Percentiles rank a stretch among this genome's conserved stretches.
phyloP scores from a whole-genome alignment of 2,329 filamentous ascomycete species.

The Hortaea sp. region DNA sequence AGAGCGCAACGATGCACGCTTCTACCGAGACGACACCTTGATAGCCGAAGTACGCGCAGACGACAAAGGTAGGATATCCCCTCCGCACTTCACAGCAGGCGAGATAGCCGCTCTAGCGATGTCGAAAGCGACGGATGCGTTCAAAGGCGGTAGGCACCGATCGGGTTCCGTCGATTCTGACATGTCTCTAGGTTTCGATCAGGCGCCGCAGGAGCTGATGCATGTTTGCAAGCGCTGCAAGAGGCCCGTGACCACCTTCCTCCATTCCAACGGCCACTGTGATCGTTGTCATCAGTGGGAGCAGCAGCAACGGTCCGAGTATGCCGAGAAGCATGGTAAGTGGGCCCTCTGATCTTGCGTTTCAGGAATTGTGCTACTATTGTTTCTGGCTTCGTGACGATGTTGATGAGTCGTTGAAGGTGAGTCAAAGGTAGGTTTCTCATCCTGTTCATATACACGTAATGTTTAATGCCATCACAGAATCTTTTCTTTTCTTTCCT shows the following conservation, averaged over 20 bases:
- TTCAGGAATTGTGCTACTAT: too few relatives aligned
- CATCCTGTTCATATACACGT: too few relatives aligned
- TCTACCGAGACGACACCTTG: neutral
- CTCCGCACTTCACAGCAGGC: neutral
- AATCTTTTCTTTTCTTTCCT: too few relatives aligned
- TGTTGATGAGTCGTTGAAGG: too few relatives aligned
- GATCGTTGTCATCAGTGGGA: neutral
- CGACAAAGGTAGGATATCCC: neutral
- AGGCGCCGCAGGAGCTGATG: neutral
- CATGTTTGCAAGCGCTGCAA: neutral
- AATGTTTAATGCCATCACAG: too few relatives aligned
- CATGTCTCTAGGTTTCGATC: constrained; percentile 1
- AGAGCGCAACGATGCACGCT: neutral
- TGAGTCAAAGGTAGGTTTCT: too few relatives aligned
- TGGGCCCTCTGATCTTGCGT: neutral
- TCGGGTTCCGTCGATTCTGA: constrained; percentile 1
- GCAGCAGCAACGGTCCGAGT: neutral
- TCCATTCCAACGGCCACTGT: neutral
- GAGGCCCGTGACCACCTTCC: neutral
- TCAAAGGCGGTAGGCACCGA: neutral
- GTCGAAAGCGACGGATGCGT: constrained; percentile 1
- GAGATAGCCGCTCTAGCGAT: neutral
- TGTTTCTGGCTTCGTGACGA: too few relatives aligned
- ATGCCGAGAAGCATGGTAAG: neutral
- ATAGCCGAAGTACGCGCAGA: neutral